Conservation (phyloP, 2,329 filamentous ascomycete species). For the Grosmannia clavigera region DNA sequence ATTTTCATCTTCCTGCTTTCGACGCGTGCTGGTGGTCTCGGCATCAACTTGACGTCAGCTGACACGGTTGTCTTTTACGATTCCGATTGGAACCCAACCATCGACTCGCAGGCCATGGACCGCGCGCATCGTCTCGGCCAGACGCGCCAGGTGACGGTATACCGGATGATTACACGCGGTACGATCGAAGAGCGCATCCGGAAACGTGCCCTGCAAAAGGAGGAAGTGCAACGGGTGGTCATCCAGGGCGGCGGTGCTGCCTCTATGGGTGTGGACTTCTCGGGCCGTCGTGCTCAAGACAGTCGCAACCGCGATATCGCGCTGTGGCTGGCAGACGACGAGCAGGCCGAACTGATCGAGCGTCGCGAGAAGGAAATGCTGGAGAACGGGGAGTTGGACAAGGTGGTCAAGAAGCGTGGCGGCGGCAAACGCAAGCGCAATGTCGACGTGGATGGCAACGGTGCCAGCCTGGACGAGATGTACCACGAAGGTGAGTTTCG, state of each 20-base stretch:
- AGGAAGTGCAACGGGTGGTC: conserved; percentile 95
- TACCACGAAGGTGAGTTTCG: conserved; percentile 83
- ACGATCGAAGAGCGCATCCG: conserved; percentile 98
- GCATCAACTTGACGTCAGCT: conserved; percentile 92
- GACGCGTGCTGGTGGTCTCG: conserved; percentile 90
- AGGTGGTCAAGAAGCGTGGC: conserved; percentile 47
- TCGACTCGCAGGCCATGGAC: conserved; percentile 98
- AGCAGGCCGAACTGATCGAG: conserved; percentile 89
- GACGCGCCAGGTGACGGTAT: conserved; percentile 91
- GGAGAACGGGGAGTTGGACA: conserved; percentile 56
- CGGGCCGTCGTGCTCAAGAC: conserved; percentile 73
- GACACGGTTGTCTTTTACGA: conserved; percentile 99
- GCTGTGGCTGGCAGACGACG: conserved; percentile 96
- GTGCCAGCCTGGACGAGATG: conserved; percentile 80
- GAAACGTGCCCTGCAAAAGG: conserved; percentile 92
- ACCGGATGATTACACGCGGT: conserved; percentile 89
- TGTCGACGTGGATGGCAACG: conserved; percentile 22
- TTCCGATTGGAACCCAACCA: conserved; percentile 98
- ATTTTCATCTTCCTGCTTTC: conserved; percentile 97
- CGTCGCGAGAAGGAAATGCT: conserved; percentile 79
- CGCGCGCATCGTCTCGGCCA: conserved; percentile 95
- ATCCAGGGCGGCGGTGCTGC: conserved; percentile 64
- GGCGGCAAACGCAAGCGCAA: conserved; percentile 42
- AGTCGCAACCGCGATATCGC: conserved; percentile 97
- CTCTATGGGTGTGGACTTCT: conserved; percentile 69